Base-by-base conservation (phyloP, 768 basidiomycete genomes). In the Rhodotorula toruloides region DNA sequence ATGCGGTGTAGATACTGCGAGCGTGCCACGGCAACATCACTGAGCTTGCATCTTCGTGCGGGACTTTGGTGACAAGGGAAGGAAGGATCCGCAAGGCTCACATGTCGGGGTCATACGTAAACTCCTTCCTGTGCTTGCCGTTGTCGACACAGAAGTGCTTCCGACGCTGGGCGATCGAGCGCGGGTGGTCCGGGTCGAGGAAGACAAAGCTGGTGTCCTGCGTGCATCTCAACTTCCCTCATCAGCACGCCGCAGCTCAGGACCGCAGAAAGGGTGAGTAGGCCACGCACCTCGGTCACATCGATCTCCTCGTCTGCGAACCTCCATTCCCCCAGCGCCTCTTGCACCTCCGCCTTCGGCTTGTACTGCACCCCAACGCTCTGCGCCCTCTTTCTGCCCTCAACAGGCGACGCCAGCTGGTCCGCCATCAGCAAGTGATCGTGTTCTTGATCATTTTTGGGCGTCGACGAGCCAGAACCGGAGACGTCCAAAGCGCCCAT, bases 151-250 rank as follows among this genome's bases (percentile, higher is more conserved):
- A 54, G 42, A 75, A 75, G 61, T 67, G 49, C 64, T 75, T 75
- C 5, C 74, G 34, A 40, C 74, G 57, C 57, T 75, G 69, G 4
- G 70, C 52, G n/a, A 68, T 62, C 2, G 61, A 34, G 17, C 65
- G 48, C 1, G 65, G 56, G 53, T 67, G 67, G 29, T 50, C 47
- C 46, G 62, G 61, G 52, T 75, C 68, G 40, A 70, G 61, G 61
- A 73, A 75, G 48, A 73, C 60, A 55, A 75, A 75, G 22, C 57
- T 61, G 43, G 73, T 68, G 58, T 74, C 65, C 61, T 68, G 48
- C 54, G 36, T 31, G 37, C 2, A 12, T 13, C 3, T 42, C 32
- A 11, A 50, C 21, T 16, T 42, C 54, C 10, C n/a, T n/a, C n/a
- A n/a, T n/a, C n/a, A n/a, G n/a, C n/a, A 39, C n/a, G 6, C 6